Percentiles rank a stretch among this genome's conserved stretches.
Conservation (phyloP, 495 filamentous ascomycete species). For the Neurospora sp. region DNA sequence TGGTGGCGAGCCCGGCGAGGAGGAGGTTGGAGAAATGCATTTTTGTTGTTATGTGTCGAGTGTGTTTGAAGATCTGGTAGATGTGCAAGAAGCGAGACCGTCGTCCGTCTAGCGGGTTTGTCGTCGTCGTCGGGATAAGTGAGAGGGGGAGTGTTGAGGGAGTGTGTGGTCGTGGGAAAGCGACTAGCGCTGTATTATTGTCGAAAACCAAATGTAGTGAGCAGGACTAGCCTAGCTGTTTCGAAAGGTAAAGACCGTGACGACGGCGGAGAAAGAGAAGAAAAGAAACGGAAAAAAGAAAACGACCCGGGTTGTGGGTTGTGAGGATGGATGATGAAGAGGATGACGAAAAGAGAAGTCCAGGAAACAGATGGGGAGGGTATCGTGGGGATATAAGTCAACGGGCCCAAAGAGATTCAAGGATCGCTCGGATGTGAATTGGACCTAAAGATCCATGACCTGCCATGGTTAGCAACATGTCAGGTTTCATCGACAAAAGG, state of each 20-base stretch:
- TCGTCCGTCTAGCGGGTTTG: conserved; percentile 4
- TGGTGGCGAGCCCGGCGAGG: conserved; percentile 36
- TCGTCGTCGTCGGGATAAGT: background rate
- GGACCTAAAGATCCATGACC: background rate
- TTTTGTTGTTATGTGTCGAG: conserved; percentile 17
- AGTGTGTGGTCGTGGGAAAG: conserved; percentile 20
- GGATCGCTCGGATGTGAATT: background rate
- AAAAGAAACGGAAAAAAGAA: conserved; percentile 17
- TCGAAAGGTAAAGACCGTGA: conserved; percentile 17
- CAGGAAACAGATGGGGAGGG: background rate
- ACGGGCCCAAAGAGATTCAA: background rate
- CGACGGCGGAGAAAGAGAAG: conserved; percentile 17
- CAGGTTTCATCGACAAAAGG: background rate
- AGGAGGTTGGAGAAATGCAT: conserved; percentile 44
- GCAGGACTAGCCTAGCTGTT: conserved; percentile 35
- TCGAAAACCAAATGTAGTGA: background rate
- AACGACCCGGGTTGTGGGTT: conserved; percentile 11
- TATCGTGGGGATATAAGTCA: background rate
- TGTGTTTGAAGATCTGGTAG: conserved; percentile 8
- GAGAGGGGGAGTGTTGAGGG: background rate
- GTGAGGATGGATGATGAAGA: conserved; percentile 22
- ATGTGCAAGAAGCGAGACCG: no score
- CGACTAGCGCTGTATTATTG: conserved; percentile 38
- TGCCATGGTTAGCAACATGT: background rate
- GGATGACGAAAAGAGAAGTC: conserved; percentile 4